Evolutionary conservation across 108 stramenopile genomes (phyloP).

Genomic region (Conticribra weissflogii): DNA sequence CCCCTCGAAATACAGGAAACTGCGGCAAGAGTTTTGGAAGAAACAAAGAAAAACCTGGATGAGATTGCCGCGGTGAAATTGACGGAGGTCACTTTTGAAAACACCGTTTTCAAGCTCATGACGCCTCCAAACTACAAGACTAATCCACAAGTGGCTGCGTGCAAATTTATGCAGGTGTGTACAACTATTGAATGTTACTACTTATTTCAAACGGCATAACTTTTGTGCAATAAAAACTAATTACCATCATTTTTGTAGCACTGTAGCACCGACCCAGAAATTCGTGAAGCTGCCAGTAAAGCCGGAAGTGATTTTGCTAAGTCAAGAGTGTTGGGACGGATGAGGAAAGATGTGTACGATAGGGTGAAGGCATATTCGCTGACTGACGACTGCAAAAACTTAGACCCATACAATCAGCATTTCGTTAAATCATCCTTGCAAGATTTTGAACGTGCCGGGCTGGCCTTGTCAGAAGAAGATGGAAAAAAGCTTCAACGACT

Average conservation of each 20-base stretch:
- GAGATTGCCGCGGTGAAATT: slow-evolving; percentile 34
- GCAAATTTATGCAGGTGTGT: too few species aligned
- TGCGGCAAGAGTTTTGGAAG: slow-evolving; percentile 26
- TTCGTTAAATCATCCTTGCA: slow-evolving; percentile 36
- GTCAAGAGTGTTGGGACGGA: slow-evolving; percentile 36
- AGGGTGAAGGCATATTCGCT: slow-evolving; percentile 40
- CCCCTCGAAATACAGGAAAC: slow-evolving; percentile 26
- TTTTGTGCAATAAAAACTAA: too few species aligned
- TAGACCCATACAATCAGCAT: slow-evolving; percentile 36
- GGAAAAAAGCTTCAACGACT: slow-evolving; percentile 22
- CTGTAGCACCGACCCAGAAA: slow-evolving; percentile 33
- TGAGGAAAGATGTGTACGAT: slow-evolving; percentile 48
- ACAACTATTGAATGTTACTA: too few species aligned
- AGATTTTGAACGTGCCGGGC: slow-evolving; percentile 54
- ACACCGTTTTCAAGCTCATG: slow-evolving; percentile 47
- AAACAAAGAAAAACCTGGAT: slow-evolving; percentile 36
- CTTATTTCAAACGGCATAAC: too few species aligned
- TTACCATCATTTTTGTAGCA: too few species aligned
- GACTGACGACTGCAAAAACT: slow-evolving; percentile 4
- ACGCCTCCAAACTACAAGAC: slow-evolving; percentile 56
- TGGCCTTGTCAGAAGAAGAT: slow-evolving; percentile 39
- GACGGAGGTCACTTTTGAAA: slow-evolving; percentile 44
- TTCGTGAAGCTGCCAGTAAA: slow-evolving; percentile 43
- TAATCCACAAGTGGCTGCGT: slow-evolving; percentile 38
- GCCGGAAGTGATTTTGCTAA: slow-evolving; percentile 42